These are phyloP conservation scores for Calocybe gambosa DNA, from an alignment of 1,284 basidiomycete species.

Conservation along the genomic window DNA sequence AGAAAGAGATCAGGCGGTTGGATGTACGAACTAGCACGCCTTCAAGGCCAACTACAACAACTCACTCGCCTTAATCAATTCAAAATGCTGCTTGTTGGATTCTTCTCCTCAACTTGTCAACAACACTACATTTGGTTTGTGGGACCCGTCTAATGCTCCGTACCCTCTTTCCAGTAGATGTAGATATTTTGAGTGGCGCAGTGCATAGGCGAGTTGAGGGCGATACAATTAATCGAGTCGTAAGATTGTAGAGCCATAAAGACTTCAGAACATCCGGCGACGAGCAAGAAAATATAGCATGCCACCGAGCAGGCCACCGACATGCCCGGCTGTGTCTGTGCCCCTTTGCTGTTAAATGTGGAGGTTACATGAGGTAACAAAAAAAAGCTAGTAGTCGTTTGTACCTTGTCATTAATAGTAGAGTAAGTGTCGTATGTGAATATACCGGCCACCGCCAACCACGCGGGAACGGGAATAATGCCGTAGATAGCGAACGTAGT, in stretches of 20 bases:
- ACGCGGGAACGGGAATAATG: slow-evolving; percentile 80
- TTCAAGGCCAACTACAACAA: slow-evolving; percentile 19
- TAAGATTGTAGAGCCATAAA: neutral
- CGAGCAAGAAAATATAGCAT: slow-evolving; percentile 48
- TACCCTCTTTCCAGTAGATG: neutral
- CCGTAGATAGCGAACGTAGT: slow-evolving; percentile 76
- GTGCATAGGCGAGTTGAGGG: neutral
- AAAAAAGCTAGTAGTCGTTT: slow-evolving; percentile 1
- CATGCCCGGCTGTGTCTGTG: slow-evolving; percentile 71
- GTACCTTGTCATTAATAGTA: slow-evolving; percentile 33
- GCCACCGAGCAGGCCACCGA: slow-evolving; percentile 73
- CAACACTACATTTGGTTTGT: neutral
- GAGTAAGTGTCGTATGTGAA: slow-evolving; percentile 69
- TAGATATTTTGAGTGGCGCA: neutral
- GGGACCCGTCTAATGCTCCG: neutral
- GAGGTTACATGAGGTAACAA: slow-evolving; percentile 5
- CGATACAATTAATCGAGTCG: neutral
- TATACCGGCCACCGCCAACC: slow-evolving; percentile 70
- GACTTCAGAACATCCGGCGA: slow-evolving; percentile 27
- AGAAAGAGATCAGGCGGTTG: slow-evolving; percentile 69
- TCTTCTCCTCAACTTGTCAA: neutral
- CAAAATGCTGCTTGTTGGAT: neutral
- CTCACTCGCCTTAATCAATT: slow-evolving; percentile 1
- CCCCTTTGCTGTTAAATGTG: slow-evolving; percentile 9
- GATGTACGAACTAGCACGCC: slow-evolving; percentile 73